Conservation (phyloP, 441 rosid species). For the Iberis amara region DNA sequence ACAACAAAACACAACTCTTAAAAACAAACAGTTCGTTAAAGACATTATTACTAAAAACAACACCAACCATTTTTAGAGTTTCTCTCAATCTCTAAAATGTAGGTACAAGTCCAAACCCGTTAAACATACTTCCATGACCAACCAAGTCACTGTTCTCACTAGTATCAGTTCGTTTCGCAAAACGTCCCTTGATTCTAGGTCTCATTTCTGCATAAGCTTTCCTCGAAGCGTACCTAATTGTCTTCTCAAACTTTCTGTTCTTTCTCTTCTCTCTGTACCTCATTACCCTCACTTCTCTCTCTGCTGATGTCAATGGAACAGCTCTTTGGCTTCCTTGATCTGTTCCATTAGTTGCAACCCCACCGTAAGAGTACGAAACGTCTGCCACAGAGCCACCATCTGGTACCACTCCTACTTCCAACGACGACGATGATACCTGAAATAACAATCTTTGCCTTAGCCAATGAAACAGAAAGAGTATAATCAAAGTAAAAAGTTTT, state of each 20-base stretch:
- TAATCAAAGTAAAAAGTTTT: not conserved
- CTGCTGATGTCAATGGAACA: constrained; percentile 57
- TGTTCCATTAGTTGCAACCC: constrained; percentile 26
- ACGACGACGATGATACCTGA: constrained; percentile 85
- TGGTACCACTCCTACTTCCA: constrained; percentile 88
- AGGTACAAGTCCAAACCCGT: constrained; percentile 71
- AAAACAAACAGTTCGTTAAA: constrained; percentile 18
- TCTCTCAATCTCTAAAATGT: constrained; percentile 38
- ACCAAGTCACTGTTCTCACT: constrained; percentile 36
- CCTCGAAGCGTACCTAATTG: constrained; percentile 85
- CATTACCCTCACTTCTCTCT: constrained; percentile 80
- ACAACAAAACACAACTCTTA: constrained; percentile 14
- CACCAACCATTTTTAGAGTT: not conserved
- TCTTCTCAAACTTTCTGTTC: constrained; percentile 92
- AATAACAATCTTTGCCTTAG: not conserved
- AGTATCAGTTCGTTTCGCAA: constrained; percentile 62
- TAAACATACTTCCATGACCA: constrained; percentile 39
- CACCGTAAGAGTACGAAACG: constrained; percentile 46
- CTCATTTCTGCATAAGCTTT: constrained; percentile 94
- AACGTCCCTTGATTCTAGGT: constrained; percentile 88
- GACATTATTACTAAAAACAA: constrained; percentile 21
- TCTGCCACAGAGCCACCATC: constrained; percentile 62
- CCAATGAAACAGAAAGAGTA: not conserved
- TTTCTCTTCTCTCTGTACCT: constrained; percentile 98
- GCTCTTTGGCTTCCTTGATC: constrained; percentile 46